Conservation (phyloP, 2,329 filamentous ascomycete species). For the Mariannaea elegans region DNA sequence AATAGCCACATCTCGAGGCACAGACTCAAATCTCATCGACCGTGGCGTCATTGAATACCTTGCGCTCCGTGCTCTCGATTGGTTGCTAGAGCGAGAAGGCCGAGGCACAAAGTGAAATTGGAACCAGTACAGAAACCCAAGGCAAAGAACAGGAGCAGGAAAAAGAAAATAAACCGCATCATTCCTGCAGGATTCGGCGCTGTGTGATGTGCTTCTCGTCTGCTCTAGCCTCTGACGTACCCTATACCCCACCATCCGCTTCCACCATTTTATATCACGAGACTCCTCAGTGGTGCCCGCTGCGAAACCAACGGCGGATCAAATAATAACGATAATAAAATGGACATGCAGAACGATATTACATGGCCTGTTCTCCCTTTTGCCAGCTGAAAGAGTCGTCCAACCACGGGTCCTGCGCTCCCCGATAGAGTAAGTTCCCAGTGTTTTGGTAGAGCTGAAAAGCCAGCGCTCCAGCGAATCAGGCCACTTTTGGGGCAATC, state of each 20-base stretch:
- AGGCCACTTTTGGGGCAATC: too few species aligned
- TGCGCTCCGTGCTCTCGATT: slow-evolving; percentile 12
- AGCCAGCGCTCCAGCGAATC: too few species aligned
- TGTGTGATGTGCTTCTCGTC: too few species aligned
- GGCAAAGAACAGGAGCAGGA: neutral
- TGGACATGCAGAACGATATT: neutral
- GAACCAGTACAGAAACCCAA: neutral
- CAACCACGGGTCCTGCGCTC: neutral
- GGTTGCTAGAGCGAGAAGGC: slow-evolving; percentile 4
- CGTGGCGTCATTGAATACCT: neutral
- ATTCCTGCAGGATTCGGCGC: slow-evolving; percentile 7
- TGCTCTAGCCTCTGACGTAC: too few species aligned
- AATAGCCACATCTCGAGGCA: neutral
- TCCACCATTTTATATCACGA: too few species aligned
- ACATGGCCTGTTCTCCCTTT: neutral
- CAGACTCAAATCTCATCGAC: slow-evolving; percentile 6
- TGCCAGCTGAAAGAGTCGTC: too few species aligned
- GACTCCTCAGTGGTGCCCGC: too few species aligned
- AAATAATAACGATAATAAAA: neutral
- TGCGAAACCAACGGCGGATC: too few species aligned
- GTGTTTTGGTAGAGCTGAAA: too few species aligned
- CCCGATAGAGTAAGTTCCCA: too few species aligned
- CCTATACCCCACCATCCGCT: neutral
- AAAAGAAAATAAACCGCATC: neutral
- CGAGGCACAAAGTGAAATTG: neutral